phyloP scores from a whole-genome alignment of 257 asterid species.

The Solanum chaucha region DNA sequence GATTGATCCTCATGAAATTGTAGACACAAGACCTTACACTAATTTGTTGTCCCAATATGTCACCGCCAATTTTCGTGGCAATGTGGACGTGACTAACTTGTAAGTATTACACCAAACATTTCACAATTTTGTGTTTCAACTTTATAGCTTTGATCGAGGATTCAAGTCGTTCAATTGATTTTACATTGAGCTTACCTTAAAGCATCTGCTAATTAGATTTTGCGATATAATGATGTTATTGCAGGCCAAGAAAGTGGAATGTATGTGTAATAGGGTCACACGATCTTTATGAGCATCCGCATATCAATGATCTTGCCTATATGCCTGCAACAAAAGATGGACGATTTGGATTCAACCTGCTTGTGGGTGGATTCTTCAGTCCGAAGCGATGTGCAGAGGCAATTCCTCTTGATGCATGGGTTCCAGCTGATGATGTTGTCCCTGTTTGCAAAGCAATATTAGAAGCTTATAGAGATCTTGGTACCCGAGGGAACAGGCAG shows the following conservation, averaged over 20 bases:
- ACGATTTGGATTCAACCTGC: conserved; percentile 73
- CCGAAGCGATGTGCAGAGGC: conserved; percentile 92
- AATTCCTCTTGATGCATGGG: conserved; percentile 96
- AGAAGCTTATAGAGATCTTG: conserved; percentile 84
- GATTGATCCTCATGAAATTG: conserved; percentile 78
- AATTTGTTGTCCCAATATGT: conserved; percentile 73
- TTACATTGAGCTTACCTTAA: neutral
- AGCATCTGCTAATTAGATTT: neutral
- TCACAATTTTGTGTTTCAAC: neutral
- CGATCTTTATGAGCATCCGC: conserved; percentile 97
- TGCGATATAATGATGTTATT: neutral
- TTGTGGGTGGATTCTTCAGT: conserved; percentile 94
- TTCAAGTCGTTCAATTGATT: neutral
- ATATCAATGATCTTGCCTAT: conserved; percentile 92
- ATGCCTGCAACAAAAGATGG: conserved; percentile 85
- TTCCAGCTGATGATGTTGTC: conserved; percentile 77
- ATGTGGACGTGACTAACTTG: conserved; percentile 78
- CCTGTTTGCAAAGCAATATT: conserved; percentile 75
- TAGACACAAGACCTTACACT: conserved; percentile 81
- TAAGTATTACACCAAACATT: conserved; percentile 16
- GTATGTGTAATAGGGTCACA: conserved; percentile 90
- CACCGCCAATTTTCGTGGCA: conserved; percentile 73
- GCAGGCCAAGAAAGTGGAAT: conserved; percentile 99
- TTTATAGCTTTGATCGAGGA: neutral
- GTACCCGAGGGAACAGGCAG: conserved; percentile 84